Evolutionary conservation across 2,329 filamentous ascomycete genomes (phyloP).

Genomic region (Rutstroemia sp.): DNA sequence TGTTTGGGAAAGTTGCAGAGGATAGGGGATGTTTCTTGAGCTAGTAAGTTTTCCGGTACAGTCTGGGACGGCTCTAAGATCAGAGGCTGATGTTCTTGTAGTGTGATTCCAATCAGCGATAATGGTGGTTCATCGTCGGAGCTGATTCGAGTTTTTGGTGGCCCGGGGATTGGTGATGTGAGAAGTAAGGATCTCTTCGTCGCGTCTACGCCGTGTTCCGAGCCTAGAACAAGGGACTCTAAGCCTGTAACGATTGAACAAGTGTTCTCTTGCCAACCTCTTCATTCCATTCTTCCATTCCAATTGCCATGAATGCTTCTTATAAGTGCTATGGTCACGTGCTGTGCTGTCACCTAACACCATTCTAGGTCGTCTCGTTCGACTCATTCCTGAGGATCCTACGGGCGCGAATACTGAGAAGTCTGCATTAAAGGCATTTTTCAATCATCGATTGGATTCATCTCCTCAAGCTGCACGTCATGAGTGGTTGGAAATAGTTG

Average conservation of each 20-base stretch:
- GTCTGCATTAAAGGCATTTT: conserved; percentile 69
- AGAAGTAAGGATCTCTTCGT: conserved; percentile 43
- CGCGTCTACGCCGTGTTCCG: background rate
- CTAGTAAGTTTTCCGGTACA: conserved; percentile 24
- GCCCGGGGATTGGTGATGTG: conserved; percentile 77
- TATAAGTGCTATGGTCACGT: background rate
- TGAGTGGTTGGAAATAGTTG: conserved; percentile 87
- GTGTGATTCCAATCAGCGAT: conserved; percentile 87
- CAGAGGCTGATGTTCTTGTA: conserved; percentile 42
- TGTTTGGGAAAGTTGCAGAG: conserved; percentile 56
- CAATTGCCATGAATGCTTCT: background rate
- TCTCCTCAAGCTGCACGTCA: conserved; percentile 52
- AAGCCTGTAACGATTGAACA: background rate
- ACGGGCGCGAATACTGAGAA: conserved; percentile 47
- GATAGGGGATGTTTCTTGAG: conserved; percentile 27
- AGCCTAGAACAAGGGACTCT: background rate
- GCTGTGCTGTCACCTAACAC: background rate
- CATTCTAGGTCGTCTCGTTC: conserved; percentile 68
- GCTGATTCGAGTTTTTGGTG: conserved; percentile 88
- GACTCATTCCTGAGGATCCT: conserved; percentile 68
- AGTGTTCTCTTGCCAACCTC: background rate
- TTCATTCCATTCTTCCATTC: background rate
- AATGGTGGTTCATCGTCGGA: conserved; percentile 94
- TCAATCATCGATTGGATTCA: conserved; percentile 76
- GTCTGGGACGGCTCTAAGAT: background rate